These are phyloP conservation scores for Picea mariana DNA, from an alignment of 83 land plant species.

Conservation along the genomic window DNA sequence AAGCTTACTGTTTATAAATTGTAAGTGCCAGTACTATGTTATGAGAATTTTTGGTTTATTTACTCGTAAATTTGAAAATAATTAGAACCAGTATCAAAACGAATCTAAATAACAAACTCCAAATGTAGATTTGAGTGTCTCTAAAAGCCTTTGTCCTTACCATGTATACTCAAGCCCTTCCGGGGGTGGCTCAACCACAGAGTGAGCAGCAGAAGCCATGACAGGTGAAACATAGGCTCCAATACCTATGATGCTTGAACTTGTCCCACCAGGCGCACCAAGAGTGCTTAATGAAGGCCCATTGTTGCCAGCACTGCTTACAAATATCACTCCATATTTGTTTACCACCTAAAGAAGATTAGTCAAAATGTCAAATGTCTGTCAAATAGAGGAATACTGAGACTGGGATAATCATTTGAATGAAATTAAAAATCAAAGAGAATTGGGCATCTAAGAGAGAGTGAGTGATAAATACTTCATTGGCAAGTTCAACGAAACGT, in stretches of 20 bases:
- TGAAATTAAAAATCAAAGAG: not conserved
- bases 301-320: slow-evolving; percentile 96
- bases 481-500: slow-evolving; percentile 87
- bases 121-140: not conserved
- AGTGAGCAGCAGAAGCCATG: slow-evolving; percentile 97
- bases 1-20: slow-evolving; percentile 5
- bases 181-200: slow-evolving; percentile 75
- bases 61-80: not conserved
- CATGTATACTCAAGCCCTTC: slow-evolving; percentile 98
- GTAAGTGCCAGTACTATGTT: no score
- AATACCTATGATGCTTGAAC: slow-evolving; percentile 86
- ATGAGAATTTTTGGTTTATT: not conserved
- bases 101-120: not conserved
- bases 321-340: slow-evolving; percentile 83
- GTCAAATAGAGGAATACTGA: not conserved
- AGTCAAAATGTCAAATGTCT: not conserved
- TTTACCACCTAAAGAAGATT: slow-evolving; percentile 68
- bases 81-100: not conserved
- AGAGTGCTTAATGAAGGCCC: slow-evolving; percentile 95
- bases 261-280: slow-evolving; percentile 97
- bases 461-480: slow-evolving; percentile 55
- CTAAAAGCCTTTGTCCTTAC: slow-evolving; percentile 30
- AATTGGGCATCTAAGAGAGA: not conserved
- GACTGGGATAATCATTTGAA: slow-evolving; percentile 7
- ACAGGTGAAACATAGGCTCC: slow-evolving; percentile 98